These are phyloP conservation scores for Fusarium sp. DNA, from an alignment of 2,329 filamentous ascomycete species.

Conservation along the genomic window DNA sequence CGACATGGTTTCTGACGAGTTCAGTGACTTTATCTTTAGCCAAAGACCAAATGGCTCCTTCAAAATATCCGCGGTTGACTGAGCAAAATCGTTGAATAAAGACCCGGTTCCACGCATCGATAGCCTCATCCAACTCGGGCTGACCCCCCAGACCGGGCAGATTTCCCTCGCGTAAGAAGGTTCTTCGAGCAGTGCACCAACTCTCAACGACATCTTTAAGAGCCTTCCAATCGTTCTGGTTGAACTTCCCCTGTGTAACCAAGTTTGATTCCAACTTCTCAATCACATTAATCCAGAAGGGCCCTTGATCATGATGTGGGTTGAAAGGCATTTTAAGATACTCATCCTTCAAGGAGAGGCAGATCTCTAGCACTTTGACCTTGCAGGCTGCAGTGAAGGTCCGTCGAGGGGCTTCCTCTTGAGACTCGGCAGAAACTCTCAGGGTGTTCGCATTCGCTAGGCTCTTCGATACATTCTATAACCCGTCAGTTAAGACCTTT, in stretches of 20 bases:
- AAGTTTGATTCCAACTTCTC: background rate
- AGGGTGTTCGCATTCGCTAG: no score
- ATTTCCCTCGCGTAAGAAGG: conserved; percentile 2
- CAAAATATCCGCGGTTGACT: conserved; percentile 9
- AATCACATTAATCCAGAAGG: background rate
- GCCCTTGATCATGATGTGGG: background rate
- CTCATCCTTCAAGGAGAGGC: background rate
- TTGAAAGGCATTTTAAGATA: background rate
- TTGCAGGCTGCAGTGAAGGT: background rate
- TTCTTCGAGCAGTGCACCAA: conserved; percentile 24
- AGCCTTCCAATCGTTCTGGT: background rate
- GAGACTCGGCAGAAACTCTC: background rate
- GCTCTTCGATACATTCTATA: background rate
- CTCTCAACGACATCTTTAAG: background rate
- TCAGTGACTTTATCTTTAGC: background rate
- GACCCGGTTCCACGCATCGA: conserved; percentile 41
- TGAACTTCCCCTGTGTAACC: background rate
- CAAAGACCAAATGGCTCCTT: background rate
- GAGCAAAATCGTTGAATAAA: conserved; percentile 25
- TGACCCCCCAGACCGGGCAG: background rate
- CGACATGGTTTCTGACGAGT: conserved; percentile 1
- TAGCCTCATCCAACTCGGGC: conserved; percentile 9
- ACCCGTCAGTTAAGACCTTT: background rate
- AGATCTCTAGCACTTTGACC: background rate
- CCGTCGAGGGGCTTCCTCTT: accelerated